phyloP scores from a whole-genome alignment of 371 early-diverging fungal genomes.

The Actinomortierella wolfii region DNA sequence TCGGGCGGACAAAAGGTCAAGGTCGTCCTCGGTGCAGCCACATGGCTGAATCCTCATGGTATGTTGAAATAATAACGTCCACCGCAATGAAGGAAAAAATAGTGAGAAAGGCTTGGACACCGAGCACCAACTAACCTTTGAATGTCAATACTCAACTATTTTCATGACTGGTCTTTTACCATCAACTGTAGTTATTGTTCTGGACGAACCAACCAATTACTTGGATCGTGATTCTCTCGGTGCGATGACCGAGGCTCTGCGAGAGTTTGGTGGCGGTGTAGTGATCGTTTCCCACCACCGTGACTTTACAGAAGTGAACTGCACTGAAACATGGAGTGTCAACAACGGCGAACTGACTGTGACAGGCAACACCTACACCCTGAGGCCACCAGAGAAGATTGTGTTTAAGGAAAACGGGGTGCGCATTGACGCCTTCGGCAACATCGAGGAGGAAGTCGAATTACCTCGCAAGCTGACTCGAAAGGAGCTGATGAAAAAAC shows the following conservation, averaged over 20 bases:
- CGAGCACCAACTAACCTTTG: no score
- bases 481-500: constrained; percentile 7
- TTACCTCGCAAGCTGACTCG: constrained; percentile 12
- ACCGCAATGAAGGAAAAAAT: no score
- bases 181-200: no score
- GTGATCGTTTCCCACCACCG: constrained; percentile 74
- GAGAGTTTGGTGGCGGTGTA: constrained; percentile 70
- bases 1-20: constrained; percentile 94
- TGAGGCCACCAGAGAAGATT: constrained; percentile 9
- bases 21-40: constrained; percentile 84
- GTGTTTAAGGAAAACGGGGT: constrained; percentile 3
- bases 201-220: no score
- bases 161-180: no score
- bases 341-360: constrained; percentile 58
- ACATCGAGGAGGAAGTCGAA: constrained; percentile 7
- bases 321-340: constrained; percentile 72
- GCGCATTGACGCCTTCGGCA: constrained; percentile 12
- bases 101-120: no score
- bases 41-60: constrained; percentile 88
- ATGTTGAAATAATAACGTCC: no score
- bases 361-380: constrained; percentile 4
- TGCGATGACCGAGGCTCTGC: constrained; percentile 64
- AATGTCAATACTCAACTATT: no score
- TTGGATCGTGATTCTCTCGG: constrained; percentile 75
- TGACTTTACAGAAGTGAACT: constrained; percentile 65